Evolutionary conservation across 441 rosid genomes (phyloP), one percentile per base, ranked within the genome.

Genomic region (Adansonia gregorii): DNA sequence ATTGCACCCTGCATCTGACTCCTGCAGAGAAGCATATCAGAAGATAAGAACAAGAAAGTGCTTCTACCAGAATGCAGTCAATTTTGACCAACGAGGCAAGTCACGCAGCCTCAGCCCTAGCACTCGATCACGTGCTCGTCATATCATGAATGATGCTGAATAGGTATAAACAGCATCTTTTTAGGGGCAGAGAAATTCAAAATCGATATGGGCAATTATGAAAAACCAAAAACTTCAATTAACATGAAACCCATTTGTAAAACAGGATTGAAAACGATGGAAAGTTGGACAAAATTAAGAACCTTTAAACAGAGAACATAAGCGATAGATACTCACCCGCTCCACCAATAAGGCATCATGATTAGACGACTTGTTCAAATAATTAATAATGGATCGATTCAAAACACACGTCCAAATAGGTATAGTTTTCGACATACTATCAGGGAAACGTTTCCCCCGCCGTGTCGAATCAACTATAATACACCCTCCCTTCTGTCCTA

Each of bases 371-470:
- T 71, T 86, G 67, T 84, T 84, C 75, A 83, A 35, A 71, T 85
- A 79, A 63, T 88, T 85, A 71, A 31, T 76, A 77, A 95, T 78
- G 6, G 93, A 85, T 9, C 95, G 88, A 76, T 95, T 95, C 87
- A 93, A 69, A 54, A 95, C 91, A 59, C 98, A 95, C 1, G 95
- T 82, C 97, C 98, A 95, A 70, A 95, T 92, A 4, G 99, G 99
- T 79, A 95, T 92, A 0, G 99, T 95, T 84, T 93, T 95, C 0
- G 99, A 95, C 97, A 95, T 93, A 78, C 99, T 92, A 83, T 95
- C 99, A 0, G 98, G 98, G 86, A 95, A 95, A 24, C 91, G 83
- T 90, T 95, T 95, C 78, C 99, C 98, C 85, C 80, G 92, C 54
- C 97, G 86, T 8, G 98, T 95, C 0, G 99, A 91, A 89, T 95